These are phyloP conservation scores for Nakazawaea laoshanensis DNA, from an alignment of 805 yeast genomes.

Conservation along the genomic window DNA sequence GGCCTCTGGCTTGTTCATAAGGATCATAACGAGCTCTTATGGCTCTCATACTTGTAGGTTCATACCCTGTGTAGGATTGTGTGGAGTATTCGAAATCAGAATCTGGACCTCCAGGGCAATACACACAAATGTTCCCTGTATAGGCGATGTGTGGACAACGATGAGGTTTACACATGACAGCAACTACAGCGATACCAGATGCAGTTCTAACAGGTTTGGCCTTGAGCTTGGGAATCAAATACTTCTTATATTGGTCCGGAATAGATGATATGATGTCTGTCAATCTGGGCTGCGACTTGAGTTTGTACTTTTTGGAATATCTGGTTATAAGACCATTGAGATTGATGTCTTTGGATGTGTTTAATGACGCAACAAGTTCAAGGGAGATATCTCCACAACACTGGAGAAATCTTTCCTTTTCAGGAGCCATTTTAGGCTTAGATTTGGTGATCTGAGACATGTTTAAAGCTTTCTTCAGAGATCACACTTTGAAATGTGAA, in stretches of 20 bases:
- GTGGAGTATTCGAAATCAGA: constrained; percentile 97
- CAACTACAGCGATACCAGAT: constrained; percentile 97
- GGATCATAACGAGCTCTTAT: constrained; percentile 97
- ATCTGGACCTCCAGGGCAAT: constrained; percentile 99
- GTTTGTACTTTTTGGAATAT: constrained; percentile 81
- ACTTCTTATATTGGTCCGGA: constrained; percentile 92
- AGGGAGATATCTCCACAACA: constrained; percentile 89
- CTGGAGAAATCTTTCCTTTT: constrained; percentile 84
- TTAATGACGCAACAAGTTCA: constrained; percentile 72
- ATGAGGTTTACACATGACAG: constrained; percentile 99
- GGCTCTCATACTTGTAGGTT: constrained; percentile 99
- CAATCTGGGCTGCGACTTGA: constrained; percentile 86
- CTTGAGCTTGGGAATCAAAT: constrained; percentile 82
- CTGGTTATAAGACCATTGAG: constrained; percentile 83
- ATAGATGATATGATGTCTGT: constrained; percentile 93
- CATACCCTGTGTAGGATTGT: constrained; percentile 97
- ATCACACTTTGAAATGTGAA: constrained; percentile 2
- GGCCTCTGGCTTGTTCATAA: constrained; percentile 95
- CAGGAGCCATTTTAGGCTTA: constrained; percentile 73
- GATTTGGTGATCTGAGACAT: constrained; percentile 15
- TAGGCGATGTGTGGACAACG: constrained; percentile 98
- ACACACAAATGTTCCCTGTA: constrained; percentile 97
- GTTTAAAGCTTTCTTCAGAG: neutral
- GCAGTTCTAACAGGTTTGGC: constrained; percentile 99
- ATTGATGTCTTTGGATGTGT: constrained; percentile 68